phyloP scores from a whole-genome alignment of 2,329 filamentous ascomycete species.

The Colletotrichum sp. region DNA sequence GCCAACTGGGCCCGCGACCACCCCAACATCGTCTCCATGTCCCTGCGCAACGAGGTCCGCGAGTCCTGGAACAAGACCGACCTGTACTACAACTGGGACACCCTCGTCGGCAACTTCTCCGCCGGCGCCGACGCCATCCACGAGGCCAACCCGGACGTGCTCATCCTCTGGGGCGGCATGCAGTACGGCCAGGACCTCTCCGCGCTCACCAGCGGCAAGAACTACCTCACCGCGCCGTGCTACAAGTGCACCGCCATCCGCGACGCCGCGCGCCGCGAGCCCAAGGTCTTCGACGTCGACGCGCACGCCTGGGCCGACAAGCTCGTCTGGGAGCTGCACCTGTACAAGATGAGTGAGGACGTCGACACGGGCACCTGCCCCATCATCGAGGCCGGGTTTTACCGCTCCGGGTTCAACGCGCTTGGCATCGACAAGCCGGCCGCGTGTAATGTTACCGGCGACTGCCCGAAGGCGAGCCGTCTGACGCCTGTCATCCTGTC shows the following conservation, averaged over 20 bases:
- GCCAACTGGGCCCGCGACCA: constrained; percentile 45
- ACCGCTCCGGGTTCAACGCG: constrained; percentile 55
- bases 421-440: constrained; percentile 25
- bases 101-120: constrained; percentile 56
- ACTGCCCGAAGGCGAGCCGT: constrained; percentile 40
- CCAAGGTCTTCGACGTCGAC: constrained; percentile 50
- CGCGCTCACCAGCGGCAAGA: constrained; percentile 23
- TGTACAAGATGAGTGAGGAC: constrained; percentile 38
- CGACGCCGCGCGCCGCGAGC: constrained; percentile 32
- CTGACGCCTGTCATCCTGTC: constrained; percentile 52
- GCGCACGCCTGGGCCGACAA: constrained; percentile 52
- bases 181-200: constrained; percentile 59
- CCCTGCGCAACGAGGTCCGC: constrained; percentile 64
- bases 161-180: constrained; percentile 60
- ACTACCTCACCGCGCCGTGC: constrained; percentile 17
- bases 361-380: constrained; percentile 50
- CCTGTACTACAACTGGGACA: constrained; percentile 36
- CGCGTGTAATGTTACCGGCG: constrained; percentile 42
- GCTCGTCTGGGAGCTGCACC: constrained; percentile 51
- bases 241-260: constrained; percentile 22
- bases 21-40: constrained; percentile 27
- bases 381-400: constrained; percentile 52
- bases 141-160: constrained; percentile 53
- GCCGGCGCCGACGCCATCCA: constrained; percentile 56
- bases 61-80: constrained; percentile 49